Evolutionary conservation across 345 rosid genomes (phyloP).

Genomic region (Brassica juncea): DNA sequence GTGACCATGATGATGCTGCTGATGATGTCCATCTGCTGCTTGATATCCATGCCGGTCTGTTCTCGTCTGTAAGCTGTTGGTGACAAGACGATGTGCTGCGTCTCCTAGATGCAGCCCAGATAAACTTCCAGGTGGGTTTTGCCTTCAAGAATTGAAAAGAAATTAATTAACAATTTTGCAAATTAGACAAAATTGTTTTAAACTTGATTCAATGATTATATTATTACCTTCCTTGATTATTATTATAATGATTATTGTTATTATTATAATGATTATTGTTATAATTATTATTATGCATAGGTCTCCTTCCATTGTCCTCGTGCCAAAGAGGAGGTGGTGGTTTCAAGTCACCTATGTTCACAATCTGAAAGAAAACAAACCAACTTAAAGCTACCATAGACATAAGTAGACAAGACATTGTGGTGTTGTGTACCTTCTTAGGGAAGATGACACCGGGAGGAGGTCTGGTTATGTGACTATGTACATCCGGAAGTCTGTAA

Average conservation of each 20-base stretch:
- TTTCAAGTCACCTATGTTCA: slow-evolving; percentile 64
- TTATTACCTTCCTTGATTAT: slow-evolving; percentile 40
- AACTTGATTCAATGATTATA: background rate
- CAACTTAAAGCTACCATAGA: background rate
- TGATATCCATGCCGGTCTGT: slow-evolving; percentile 42
- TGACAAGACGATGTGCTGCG: slow-evolving; percentile 75
- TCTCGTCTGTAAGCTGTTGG: slow-evolving; percentile 63
- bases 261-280: background rate
- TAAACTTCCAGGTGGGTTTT: slow-evolving; percentile 56
- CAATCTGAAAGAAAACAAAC: slow-evolving; percentile 51
- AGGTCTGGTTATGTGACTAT: slow-evolving; percentile 71
- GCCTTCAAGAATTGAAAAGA: slow-evolving; percentile 46
- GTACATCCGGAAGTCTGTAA: slow-evolving; percentile 79
- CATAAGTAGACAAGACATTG: background rate
- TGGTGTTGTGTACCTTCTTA: slow-evolving; percentile 55
- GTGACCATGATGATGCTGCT: slow-evolving; percentile 38
- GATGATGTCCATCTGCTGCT: slow-evolving; percentile 38
- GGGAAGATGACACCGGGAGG: slow-evolving; percentile 86
- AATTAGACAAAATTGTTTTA: background rate
- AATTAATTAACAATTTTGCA: slow-evolving; percentile 1
- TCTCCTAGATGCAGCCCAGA: slow-evolving; percentile 79
- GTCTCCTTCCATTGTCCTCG: slow-evolving; percentile 72
- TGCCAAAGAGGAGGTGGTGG: slow-evolving; percentile 87
- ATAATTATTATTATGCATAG: slow-evolving; percentile 45
- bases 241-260: slow-evolving; percentile 26